Evolutionary conservation across 257 asterid genomes (phyloP), one percentile per base, ranked within the genome.

Genomic region (Solanum dulcamara): DNA sequence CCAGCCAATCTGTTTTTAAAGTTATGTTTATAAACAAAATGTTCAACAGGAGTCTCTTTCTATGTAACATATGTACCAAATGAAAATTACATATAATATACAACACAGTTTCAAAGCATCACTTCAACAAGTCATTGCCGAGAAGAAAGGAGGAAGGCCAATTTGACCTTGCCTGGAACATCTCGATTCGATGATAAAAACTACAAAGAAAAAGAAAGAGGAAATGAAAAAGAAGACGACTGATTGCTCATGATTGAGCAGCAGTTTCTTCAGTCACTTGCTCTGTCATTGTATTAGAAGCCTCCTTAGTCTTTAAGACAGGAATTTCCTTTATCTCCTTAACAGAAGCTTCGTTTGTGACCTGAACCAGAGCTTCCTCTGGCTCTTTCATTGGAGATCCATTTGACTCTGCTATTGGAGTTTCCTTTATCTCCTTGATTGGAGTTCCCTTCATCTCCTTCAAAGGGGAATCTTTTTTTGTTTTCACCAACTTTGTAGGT

Each of bases 1-100:
- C 37, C 82, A 75, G 82, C 35, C 83, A 60, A 38, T 59, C 77
- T 59, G 42, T 83, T 83, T 79, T 62, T 83, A 83, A 80, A 30
- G 40, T 53, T 82, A 87, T 48, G 85, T 60, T 30, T 87, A 82
- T 88, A 83, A 85, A 86, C 89, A 89, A 82, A 79, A 57, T 55
- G 84, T 88, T 75, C 86, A 59, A 46, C 57, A 26, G 17, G 81
- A 2, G 37, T 24, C 85, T 79, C 83, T 84, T 77, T 60, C 71
- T 62, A 82, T 87, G 89, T 88, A 84, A 83, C 81, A 40, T 84
- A 85, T 32, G 89, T 84, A 86, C 83, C 83, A 79, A 79, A 46
- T 66, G 88, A 89, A 90, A 86, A 87, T 90, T 91, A 88, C 89
- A 90, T 72, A 71, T 42, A 79, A 90, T 93, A 90, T 93, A 92